phyloP scores from a whole-genome alignment of 2,329 filamentous ascomycete species.

The Epichloe gansuensis region DNA sequence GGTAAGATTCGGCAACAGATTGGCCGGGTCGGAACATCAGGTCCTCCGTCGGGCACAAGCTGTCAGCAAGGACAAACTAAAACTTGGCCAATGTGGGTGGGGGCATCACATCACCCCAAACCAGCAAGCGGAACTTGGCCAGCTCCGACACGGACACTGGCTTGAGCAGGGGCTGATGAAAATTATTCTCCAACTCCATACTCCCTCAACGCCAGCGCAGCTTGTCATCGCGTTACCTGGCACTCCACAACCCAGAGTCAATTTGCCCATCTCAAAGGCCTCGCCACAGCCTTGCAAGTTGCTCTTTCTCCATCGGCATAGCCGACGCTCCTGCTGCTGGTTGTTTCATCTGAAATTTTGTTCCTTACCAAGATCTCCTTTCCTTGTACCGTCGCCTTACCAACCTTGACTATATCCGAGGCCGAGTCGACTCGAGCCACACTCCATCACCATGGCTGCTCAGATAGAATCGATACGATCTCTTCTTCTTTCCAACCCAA shows the following conservation, averaged over 20 bases:
- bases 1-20: not conserved
- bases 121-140: not conserved
- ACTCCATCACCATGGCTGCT: conserved; percentile 36
- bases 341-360: not conserved
- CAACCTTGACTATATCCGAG: conserved; percentile 6
- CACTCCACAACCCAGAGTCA: conserved; percentile 15
- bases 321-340: conserved; percentile 3
- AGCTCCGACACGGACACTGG: not conserved
- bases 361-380: not conserved
- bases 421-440: conserved; percentile 14
- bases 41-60: not conserved
- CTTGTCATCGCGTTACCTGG: conserved; percentile 21
- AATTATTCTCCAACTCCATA: conserved; percentile 21
- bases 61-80: not conserved
- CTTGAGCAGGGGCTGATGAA: conserved; percentile 15
- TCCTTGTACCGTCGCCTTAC: not conserved
- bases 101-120: not conserved
- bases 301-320: conserved; percentile 3
- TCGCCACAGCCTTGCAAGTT: conserved; percentile 12
- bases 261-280: conserved; percentile 13
- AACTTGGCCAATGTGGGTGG: not conserved
- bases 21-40: not conserved
- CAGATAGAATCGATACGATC: conserved; percentile 41
- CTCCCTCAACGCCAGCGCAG: conserved; percentile 13
- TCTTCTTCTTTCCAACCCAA: conserved; percentile 62